These are phyloP conservation scores for Ciborinia camelliae DNA, from an alignment of 2,329 filamentous ascomycete species.

Conservation along the genomic window DNA sequence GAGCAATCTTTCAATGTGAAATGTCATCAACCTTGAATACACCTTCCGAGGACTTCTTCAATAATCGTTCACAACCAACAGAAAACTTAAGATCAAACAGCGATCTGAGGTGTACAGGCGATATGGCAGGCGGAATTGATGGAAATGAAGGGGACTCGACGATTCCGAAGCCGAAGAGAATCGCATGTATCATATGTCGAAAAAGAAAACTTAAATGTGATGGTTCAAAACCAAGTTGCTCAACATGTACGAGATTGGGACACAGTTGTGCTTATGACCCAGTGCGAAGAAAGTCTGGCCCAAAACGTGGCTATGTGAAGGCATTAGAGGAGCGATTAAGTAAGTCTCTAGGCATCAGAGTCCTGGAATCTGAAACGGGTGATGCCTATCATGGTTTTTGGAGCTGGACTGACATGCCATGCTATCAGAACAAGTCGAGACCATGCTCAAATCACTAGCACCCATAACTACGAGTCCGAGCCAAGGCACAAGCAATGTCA, in stretches of 20 bases:
- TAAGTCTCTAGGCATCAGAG: slow-evolving; percentile 49
- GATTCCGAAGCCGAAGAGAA: slow-evolving; percentile 80
- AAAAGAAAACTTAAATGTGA: slow-evolving; percentile 82
- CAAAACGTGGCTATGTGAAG: slow-evolving; percentile 70
- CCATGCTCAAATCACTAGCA: slow-evolving; percentile 78
- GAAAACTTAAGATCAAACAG: slow-evolving; percentile 35
- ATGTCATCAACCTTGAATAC: slow-evolving; percentile 38
- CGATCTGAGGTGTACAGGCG: slow-evolving; percentile 32
- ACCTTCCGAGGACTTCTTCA: slow-evolving; percentile 51
- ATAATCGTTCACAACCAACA: slow-evolving; percentile 48
- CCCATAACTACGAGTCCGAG: slow-evolving; percentile 34
- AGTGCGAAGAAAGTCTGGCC: slow-evolving; percentile 67
- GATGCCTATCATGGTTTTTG: slow-evolving; percentile 20
- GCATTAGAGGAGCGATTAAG: slow-evolving; percentile 81
- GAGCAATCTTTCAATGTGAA: slow-evolving; percentile 8
- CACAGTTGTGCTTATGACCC: slow-evolving; percentile 69
- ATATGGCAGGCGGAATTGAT: slow-evolving; percentile 40
- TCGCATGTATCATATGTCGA: slow-evolving; percentile 91
- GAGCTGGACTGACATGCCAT: slow-evolving; percentile 1
- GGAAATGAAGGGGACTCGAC: slow-evolving; percentile 48
- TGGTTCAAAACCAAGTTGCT: slow-evolving; percentile 62
- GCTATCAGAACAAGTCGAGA: slow-evolving; percentile 81
- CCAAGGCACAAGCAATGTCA: slow-evolving; percentile 23
- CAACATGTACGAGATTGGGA: slow-evolving; percentile 60
- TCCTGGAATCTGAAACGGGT: neutral